Evolutionary conservation across 129 eudicot species (phyloP).

Genomic region (Dittrichia graveolens): DNA sequence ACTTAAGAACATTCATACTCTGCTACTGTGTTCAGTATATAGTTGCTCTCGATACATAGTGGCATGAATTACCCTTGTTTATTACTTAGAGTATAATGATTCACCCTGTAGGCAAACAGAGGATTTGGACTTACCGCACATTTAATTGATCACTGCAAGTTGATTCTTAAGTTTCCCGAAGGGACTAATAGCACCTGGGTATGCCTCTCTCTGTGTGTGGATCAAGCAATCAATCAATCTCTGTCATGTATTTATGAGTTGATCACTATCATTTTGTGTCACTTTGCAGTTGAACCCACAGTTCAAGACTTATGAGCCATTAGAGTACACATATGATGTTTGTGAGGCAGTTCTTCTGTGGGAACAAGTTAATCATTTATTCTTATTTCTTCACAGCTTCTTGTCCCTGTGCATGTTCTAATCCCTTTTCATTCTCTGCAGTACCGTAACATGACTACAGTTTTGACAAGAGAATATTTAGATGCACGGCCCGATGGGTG

Average conservation of each 20-base stretch:
- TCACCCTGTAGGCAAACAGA: constrained; percentile 78
- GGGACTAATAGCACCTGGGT: constrained; percentile 99
- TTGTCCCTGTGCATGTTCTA: constrained; percentile 23
- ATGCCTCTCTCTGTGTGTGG: constrained; percentile 17
- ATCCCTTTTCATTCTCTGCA: constrained; percentile 49
- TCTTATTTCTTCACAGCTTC: neutral
- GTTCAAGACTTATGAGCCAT: constrained; percentile 77
- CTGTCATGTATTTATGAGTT: constrained; percentile 1
- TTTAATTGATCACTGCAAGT: constrained; percentile 82
- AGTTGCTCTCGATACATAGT: neutral
- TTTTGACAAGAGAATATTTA: constrained; percentile 91
- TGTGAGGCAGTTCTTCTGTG: constrained; percentile 91
- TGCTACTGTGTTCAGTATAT: constrained; percentile 16
- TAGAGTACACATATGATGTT: constrained; percentile 89
- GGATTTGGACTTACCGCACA: constrained; percentile 97
- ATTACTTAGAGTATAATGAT: neutral
- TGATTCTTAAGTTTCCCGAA: constrained; percentile 88
- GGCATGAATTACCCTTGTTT: neutral
- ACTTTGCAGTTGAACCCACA: constrained; percentile 73
- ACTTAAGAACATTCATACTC: neutral
- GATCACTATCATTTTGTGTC: neutral
- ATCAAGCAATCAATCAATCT: neutral
- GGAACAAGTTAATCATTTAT: constrained; percentile 73
- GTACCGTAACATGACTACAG: constrained; percentile 98
- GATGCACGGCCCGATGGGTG: constrained; percentile 99